Conservation (phyloP, 148 eudicot species). For the Rhododendron ferrugineum region DNA sequence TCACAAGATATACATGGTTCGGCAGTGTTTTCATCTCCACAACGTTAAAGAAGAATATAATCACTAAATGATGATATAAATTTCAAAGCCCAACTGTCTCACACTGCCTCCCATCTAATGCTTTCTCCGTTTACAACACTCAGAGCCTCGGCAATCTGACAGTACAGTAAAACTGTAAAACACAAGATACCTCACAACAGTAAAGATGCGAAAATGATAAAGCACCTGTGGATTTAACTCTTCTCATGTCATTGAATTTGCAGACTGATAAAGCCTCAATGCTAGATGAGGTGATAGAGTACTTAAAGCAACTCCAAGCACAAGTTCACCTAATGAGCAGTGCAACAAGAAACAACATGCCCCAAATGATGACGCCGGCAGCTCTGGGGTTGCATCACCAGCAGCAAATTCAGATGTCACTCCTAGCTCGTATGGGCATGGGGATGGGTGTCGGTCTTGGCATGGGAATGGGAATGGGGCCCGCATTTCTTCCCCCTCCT, state of each 20-base stretch:
- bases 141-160: no score
- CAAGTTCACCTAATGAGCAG: constrained; percentile 72
- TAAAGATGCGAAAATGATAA: not conserved
- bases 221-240: not conserved
- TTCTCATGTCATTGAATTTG: constrained; percentile 6
- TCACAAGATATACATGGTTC: no score
- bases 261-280: constrained; percentile 95
- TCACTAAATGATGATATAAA: no score
- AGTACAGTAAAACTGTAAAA: not conserved
- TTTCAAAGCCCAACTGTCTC: not conserved
- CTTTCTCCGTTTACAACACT: no score
- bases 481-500: constrained; percentile 42
- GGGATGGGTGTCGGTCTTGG: constrained; percentile 33
- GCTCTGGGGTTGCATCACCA: constrained; percentile 67
- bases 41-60: no score
- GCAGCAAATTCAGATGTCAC: constrained; percentile 76
- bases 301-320: constrained; percentile 76
- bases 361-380: constrained; percentile 56
- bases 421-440: constrained; percentile 64
- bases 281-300: constrained; percentile 92
- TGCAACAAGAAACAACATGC: constrained; percentile 36
- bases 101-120: no score
- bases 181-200: not conserved
- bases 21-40: not conserved
- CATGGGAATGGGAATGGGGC: constrained; percentile 11